Base-by-base conservation (phyloP, 1,284 basidiomycete genomes). In the Ceratobasidium sp. region DNA sequence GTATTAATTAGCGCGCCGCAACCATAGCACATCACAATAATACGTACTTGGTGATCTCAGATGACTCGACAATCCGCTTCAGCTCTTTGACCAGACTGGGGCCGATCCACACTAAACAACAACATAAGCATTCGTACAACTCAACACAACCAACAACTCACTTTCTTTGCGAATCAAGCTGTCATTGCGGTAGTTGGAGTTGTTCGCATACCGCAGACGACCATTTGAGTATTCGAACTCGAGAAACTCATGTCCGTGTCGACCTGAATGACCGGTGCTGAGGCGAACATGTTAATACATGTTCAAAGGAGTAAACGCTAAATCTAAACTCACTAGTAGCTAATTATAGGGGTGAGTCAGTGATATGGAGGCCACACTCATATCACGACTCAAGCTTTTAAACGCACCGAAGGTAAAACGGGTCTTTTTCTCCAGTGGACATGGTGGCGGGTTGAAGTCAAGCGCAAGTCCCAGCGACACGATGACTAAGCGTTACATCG, bases 191-290 rank as follows among this genome's bases (percentile, higher is more conserved):
- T 99, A 99, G 83, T 99, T 99, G 23, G 96, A 98, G 87, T 99
- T 99, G 87, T 99, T 98, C 75, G 98, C 97, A 81, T 99, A 99
- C 77, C 97, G 89, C 76, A 99, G 87, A 73, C 97, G 90, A 8
- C 97, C 98, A 82, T 97, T 92, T 13, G 93, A 93, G 84, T 98
- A 98, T 83, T 99, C 97, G 79, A 98, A 99, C 82, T 99, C 98
- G 61, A 99, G 87, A 81, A 99, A 99, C 81, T 98, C 96, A 83
- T 98, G 96, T 21, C 96, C 96, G 79, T 98, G 95, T 82, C 95
- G 95, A 74, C 96, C 96, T 78, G 94, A 94, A 82, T 98, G 96
- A 28, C 96, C 96, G 54, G 94, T 95, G 83, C 94, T 96, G 80
- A 26, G n/a, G 44, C 78, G 61, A 57, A 72, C 18, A 59, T n/a